phyloP scores from a whole-genome alignment of 2,329 filamentous ascomycete genomes.

The Ascosphaera aggregata region DNA sequence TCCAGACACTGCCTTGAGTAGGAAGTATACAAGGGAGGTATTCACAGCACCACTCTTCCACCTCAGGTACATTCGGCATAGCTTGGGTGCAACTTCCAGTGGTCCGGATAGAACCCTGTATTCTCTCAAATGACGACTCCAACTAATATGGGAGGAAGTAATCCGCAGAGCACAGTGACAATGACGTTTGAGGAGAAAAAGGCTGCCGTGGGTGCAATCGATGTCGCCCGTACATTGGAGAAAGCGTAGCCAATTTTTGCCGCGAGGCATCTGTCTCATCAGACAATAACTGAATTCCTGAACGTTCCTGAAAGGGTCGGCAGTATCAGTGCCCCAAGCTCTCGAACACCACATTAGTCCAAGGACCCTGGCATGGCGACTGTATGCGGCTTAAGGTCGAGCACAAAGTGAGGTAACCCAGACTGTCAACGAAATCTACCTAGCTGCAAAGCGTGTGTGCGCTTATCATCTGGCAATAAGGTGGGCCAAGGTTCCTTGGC shows the following conservation, averaged over 20 bases:
- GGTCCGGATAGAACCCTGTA: slow-evolving; percentile 18
- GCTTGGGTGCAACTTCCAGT: slow-evolving; percentile 19
- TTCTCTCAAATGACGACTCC: slow-evolving; percentile 20
- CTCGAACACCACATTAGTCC: neutral
- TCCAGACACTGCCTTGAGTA: too few relatives aligned
- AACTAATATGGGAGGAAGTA: neutral
- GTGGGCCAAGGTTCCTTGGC: too few relatives aligned
- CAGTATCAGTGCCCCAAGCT: neutral
- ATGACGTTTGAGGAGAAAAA: slow-evolving; percentile 2
- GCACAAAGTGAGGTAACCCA: too few relatives aligned
- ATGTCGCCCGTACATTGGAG: neutral
- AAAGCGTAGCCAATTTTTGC: neutral
- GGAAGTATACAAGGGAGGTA: neutral
- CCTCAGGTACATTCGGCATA: slow-evolving; percentile 4
- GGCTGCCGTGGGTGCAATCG: neutral
- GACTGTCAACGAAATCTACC: too few relatives aligned
- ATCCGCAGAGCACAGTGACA: slow-evolving; percentile 5
- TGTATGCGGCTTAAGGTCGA: neutral
- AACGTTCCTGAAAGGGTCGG: neutral
- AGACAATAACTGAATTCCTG: neutral
- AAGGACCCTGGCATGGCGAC: neutral
- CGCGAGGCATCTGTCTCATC: neutral
- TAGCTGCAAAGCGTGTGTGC: too few relatives aligned
- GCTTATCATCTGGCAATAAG: too few relatives aligned
- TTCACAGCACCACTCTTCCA: neutral